phyloP scores from a whole-genome alignment of 1,284 basidiomycete species.

The Microbotryum intermedium region DNA sequence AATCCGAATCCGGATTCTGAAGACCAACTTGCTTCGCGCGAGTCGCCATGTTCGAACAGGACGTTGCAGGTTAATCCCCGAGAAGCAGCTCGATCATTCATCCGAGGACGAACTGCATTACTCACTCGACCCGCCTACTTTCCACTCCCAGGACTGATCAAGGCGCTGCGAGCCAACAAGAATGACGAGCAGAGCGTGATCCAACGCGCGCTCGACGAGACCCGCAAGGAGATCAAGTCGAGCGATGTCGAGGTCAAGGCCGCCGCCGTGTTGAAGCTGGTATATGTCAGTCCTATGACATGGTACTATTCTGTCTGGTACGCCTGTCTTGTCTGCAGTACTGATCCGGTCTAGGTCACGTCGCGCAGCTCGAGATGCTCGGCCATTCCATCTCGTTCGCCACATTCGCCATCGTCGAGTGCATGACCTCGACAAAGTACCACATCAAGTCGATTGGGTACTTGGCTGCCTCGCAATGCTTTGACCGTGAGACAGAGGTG shows the following conservation, averaged over 20 bases:
- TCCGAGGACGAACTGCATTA: not conserved
- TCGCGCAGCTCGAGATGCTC: slow-evolving; percentile 73
- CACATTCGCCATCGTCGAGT: slow-evolving; percentile 88
- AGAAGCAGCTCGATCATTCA: no score
- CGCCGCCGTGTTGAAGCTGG: slow-evolving; percentile 87
- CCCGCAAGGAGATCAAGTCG: slow-evolving; percentile 77
- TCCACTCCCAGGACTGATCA: slow-evolving; percentile 26
- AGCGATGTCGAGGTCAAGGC: slow-evolving; percentile 98
- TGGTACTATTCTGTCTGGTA: not conserved
- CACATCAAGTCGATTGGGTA: slow-evolving; percentile 95
- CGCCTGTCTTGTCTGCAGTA: not conserved
- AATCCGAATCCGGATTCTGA: no score
- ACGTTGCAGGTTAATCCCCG: slow-evolving; percentile 14
- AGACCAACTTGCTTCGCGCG: no score
- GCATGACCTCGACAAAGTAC: slow-evolving; percentile 86
- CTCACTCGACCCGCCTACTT: not conserved
- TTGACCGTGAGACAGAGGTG: slow-evolving; percentile 88
- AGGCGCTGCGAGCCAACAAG: slow-evolving; percentile 38
- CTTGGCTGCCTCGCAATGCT: slow-evolving; percentile 85
- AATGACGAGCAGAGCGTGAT: slow-evolving; percentile 44
- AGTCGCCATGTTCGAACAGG: slow-evolving; percentile 23
- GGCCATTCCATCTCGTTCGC: slow-evolving; percentile 85
- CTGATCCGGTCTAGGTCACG: not conserved
- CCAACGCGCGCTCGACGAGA: slow-evolving; percentile 53
- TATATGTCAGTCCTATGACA: slow-evolving; percentile 61